phyloP scores from a whole-genome alignment of 2,329 filamentous ascomycete genomes.

The Thermoascus crustaceus region DNA sequence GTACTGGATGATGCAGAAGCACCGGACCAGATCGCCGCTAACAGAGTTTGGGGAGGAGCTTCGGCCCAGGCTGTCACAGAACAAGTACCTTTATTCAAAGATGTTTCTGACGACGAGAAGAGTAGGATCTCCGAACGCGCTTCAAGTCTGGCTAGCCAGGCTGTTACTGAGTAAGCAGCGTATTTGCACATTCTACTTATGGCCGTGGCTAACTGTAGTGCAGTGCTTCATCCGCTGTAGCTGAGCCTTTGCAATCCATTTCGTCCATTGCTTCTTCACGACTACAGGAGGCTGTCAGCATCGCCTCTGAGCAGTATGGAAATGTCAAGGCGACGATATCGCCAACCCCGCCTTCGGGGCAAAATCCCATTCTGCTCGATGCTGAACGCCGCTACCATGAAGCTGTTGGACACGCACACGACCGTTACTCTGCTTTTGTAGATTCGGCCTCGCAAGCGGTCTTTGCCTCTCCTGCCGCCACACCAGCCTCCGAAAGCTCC shows the following conservation, averaged over 20 bases:
- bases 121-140: slow-evolving; percentile 44
- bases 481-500: slow-evolving; percentile 20
- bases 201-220: slow-evolving; percentile 6
- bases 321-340: slow-evolving; percentile 59
- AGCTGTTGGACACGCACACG: slow-evolving; percentile 68
- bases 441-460: slow-evolving; percentile 62
- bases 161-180: slow-evolving; percentile 47
- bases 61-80: slow-evolving; percentile 44
- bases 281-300: slow-evolving; percentile 60
- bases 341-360: slow-evolving; percentile 50
- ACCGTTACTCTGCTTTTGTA: slow-evolving; percentile 68
- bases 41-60: slow-evolving; percentile 48
- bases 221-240: slow-evolving; percentile 47
- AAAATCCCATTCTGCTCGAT: slow-evolving; percentile 50
- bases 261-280: slow-evolving; percentile 62
- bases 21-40: slow-evolving; percentile 18
- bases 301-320: slow-evolving; percentile 64
- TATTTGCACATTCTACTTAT: slow-evolving; percentile 3
- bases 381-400: slow-evolving; percentile 66
- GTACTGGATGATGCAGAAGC: slow-evolving; percentile 13
- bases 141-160: slow-evolving; percentile 45
- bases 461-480: slow-evolving; percentile 52
- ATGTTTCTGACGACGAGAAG: slow-evolving; percentile 42
- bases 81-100: slow-evolving; percentile 41
- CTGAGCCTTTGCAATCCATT: slow-evolving; percentile 48